phyloP scores from a whole-genome alignment of 805 yeast species.

The Debaryomyces prosopidis region DNA sequence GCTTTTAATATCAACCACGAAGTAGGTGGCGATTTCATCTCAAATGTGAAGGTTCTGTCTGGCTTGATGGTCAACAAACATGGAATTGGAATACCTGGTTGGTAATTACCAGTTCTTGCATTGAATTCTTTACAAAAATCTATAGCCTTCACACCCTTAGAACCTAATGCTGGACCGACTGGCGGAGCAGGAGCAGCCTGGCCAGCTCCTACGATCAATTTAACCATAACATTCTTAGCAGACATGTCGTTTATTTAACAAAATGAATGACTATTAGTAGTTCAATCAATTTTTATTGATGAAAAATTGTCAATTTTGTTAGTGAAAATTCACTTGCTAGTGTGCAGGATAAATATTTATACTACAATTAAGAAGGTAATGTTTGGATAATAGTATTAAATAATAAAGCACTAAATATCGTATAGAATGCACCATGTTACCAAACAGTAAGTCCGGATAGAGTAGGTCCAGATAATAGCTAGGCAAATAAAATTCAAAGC shows the following conservation, averaged over 20 bases:
- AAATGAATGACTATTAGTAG: no score
- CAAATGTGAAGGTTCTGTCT: constrained; percentile 87
- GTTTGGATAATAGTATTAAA: no score
- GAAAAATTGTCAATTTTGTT: background rate
- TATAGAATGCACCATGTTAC: no score
- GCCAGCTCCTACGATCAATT: constrained; percentile 93
- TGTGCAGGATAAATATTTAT: no score
- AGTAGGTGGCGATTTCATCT: constrained; percentile 88
- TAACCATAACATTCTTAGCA: constrained; percentile 69
- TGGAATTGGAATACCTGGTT: constrained; percentile 89
- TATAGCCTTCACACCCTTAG: constrained; percentile 97
- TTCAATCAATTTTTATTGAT: background rate
- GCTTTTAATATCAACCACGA: constrained; percentile 83
- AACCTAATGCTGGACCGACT: constrained; percentile 97
- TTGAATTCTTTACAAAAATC: constrained; percentile 98
- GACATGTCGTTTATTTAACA: constrained; percentile 8
- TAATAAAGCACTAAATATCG: no score
- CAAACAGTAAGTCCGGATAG: no score
- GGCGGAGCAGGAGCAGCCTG: constrained; percentile 99
- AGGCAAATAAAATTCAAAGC: no score
- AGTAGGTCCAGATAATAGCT: no score
- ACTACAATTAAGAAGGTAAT: no score
- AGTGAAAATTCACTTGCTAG: no score
- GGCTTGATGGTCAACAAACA: constrained; percentile 82
- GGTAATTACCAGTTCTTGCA: constrained; percentile 88